These are phyloP conservation scores for Tuber brumale DNA, from an alignment of 495 filamentous ascomycete species.

Conservation along the genomic window DNA sequence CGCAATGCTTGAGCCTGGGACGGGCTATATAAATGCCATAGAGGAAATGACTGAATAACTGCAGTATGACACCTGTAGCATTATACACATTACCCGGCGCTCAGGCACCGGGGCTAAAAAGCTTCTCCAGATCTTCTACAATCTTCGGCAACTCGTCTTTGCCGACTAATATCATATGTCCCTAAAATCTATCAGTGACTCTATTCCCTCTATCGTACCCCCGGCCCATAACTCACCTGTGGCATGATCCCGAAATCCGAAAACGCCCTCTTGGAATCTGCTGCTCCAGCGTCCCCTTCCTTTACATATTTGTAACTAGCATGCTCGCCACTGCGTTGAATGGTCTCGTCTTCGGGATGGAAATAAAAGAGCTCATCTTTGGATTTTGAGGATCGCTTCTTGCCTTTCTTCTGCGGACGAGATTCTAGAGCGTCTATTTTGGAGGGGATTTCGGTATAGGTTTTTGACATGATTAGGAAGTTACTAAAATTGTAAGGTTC, in stretches of 20 bases:
- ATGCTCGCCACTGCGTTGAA: slow-evolving; percentile 55
- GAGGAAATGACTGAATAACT: background rate
- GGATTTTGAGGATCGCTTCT: slow-evolving; percentile 49
- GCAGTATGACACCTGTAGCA: background rate
- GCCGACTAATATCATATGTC: slow-evolving; percentile 69
- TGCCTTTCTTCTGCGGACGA: slow-evolving; percentile 70
- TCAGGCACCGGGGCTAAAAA: slow-evolving; percentile 9
- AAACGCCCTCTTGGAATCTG: slow-evolving; percentile 89
- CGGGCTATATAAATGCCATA: background rate
- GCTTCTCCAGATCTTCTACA: slow-evolving; percentile 24
- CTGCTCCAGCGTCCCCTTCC: slow-evolving; percentile 64
- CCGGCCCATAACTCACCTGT: slow-evolving; percentile 43
- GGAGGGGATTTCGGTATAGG: slow-evolving; percentile 80
- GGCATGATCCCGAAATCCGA: slow-evolving; percentile 86
- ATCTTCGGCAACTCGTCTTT: slow-evolving; percentile 51
- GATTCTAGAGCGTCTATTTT: slow-evolving; percentile 62
- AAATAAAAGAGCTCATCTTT: slow-evolving; percentile 66
- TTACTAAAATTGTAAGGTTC: slow-evolving; percentile 92
- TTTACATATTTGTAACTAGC: slow-evolving; percentile 71
- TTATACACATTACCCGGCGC: background rate
- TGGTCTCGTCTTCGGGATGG: slow-evolving; percentile 92
- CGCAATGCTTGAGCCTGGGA: background rate
- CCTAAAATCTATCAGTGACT: background rate
- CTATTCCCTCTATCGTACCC: background rate
- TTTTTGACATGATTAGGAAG: slow-evolving; percentile 84